Percentiles rank a stretch among this genome's conserved stretches.
These are phyloP conservation scores for Kwoniella shandongensis DNA, from an alignment of 768 basidiomycete species.

Conservation along the genomic window DNA sequence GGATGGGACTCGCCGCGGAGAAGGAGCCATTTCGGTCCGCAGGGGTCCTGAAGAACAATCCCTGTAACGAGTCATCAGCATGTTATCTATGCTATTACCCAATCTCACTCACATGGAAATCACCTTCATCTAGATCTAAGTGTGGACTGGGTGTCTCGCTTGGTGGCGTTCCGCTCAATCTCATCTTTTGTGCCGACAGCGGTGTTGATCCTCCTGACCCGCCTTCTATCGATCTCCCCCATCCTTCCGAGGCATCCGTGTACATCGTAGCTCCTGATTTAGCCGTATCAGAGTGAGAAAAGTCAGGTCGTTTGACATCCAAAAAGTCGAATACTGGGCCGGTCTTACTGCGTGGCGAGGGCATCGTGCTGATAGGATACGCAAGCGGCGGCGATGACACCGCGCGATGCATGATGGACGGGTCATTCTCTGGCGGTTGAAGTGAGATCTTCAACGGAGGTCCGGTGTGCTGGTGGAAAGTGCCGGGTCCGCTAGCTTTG, in stretches of 20 bases:
- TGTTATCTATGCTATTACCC: too few species aligned
- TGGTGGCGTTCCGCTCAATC: not conserved
- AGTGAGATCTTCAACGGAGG: conserved; percentile 7
- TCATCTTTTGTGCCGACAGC: conserved; percentile 6
- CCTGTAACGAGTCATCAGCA: conserved; percentile 16
- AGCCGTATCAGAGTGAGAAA: conserved; percentile 23
- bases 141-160: conserved; percentile 15
- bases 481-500: not conserved
- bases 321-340: not conserved
- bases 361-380: conserved; percentile 26
- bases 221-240: conserved; percentile 15
- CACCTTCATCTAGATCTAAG: conserved; percentile 31
- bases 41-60: conserved; percentile 47
- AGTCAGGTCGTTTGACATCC: conserved; percentile 12
- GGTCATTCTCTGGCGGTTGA: conserved; percentile 1
- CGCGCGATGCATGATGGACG: not conserved
- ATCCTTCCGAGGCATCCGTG: conserved; percentile 45
- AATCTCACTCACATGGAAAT: conserved; percentile 45
- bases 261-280: conserved; percentile 28
- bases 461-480: not conserved
- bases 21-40: conserved; percentile 24
- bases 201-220: conserved; percentile 14
- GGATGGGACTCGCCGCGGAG: conserved; percentile 12
- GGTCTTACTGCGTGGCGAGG: conserved; percentile 17
- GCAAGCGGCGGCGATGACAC: conserved; percentile 21